Conservation (phyloP, 352 stramenopile genomes). For the Phytophthora quininea region DNA sequence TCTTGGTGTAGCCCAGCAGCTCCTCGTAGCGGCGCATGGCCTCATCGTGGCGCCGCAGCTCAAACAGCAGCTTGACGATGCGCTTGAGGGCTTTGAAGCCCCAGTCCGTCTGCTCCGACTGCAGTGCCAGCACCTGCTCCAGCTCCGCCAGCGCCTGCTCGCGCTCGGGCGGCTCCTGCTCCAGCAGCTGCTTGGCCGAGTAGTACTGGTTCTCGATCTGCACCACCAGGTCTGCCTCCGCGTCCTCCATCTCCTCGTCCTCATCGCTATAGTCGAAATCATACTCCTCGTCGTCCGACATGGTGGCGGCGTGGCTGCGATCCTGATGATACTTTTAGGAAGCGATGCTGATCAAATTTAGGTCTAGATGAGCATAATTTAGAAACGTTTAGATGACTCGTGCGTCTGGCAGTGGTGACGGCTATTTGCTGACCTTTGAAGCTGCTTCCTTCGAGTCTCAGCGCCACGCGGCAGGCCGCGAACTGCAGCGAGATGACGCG, state of each 20-base stretch:
- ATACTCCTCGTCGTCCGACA: constrained; percentile 70
- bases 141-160: constrained; percentile 54
- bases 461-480: too few species aligned
- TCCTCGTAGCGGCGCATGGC: constrained; percentile 89
- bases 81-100: constrained; percentile 96
- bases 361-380: too few species aligned
- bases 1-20: constrained; percentile 90
- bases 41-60: constrained; percentile 68
- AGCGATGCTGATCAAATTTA: too few species aligned
- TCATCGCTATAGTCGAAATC: constrained; percentile 94
- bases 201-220: constrained; percentile 96
- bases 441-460: too few species aligned
- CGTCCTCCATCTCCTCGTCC: constrained; percentile 89
- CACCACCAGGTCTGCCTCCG: constrained; percentile 81
- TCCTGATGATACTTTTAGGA: too few species aligned
- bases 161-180: constrained; percentile 51
- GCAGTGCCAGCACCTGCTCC: constrained; percentile 58
- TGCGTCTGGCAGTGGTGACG: too few species aligned
- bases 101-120: constrained; percentile 79
- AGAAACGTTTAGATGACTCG: too few species aligned
- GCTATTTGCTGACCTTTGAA: too few species aligned
- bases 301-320: constrained; percentile 8
- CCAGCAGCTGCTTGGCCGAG: constrained; percentile 86
- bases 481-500: too few species aligned
- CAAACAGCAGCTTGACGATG: constrained; percentile 92